phyloP scores from a whole-genome alignment of 352 stramenopile genomes.

The Pythium phragmiticola region DNA sequence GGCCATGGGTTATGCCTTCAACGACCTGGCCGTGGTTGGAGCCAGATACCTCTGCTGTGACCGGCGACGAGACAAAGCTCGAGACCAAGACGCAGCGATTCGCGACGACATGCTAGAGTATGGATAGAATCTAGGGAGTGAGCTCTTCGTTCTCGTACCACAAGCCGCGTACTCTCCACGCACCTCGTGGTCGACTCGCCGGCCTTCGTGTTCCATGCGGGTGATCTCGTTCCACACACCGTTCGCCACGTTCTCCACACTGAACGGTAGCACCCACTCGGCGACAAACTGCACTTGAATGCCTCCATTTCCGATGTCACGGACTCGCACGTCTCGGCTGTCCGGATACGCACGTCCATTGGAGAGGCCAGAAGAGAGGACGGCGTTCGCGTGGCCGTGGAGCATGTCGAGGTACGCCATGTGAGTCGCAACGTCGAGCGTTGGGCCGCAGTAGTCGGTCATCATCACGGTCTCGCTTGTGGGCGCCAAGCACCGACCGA shows the following conservation, averaged over 20 bases:
- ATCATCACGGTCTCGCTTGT: conserved; percentile 1
- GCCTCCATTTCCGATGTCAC: neutral
- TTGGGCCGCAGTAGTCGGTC: conserved; percentile 1
- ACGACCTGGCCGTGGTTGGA: conserved; percentile 11
- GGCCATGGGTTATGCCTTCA: conserved; percentile 2
- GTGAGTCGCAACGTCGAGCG: neutral
- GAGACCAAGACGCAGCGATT: conserved; percentile 1
- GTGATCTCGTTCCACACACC: conserved; percentile 8
- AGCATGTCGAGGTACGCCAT: conserved; percentile 9
- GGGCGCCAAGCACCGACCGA: neutral
- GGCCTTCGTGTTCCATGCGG: conserved; percentile 3
- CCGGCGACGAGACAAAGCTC: conserved; percentile 9
- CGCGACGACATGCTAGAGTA: neutral
- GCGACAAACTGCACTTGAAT: conserved; percentile 8
- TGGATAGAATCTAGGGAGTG: neutral
- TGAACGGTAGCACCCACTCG: conserved; percentile 7
- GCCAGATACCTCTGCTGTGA: neutral
- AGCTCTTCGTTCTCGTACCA: neutral
- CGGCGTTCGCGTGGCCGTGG: neutral
- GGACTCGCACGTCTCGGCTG: neutral
- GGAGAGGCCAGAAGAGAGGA: neutral
- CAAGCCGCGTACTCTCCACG: neutral
- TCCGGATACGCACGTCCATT: neutral
- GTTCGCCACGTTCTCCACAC: conserved; percentile 1
- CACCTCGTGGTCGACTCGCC: conserved; percentile 7